Percentiles rank a stretch among this genome's conserved stretches.
Evolutionary conservation across 768 basidiomycete genomes (phyloP).

Genomic region (Trametes cingulata): DNA sequence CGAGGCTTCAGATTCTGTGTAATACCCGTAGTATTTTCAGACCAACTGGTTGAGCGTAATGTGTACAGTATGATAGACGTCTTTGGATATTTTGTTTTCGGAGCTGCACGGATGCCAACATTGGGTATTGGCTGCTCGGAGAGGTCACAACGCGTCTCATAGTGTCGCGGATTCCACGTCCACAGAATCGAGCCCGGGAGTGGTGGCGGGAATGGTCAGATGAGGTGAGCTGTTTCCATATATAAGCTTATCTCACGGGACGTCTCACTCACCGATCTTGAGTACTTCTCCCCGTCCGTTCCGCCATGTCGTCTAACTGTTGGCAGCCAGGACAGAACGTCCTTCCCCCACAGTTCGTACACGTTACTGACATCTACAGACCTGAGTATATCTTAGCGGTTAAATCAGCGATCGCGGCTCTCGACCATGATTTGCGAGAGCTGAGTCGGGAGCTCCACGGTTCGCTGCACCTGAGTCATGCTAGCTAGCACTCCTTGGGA

Average conservation of each 20-base stretch:
- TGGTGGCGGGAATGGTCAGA: background rate
- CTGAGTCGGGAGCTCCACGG: conserved; percentile 77
- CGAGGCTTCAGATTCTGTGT: conserved; percentile 40
- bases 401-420: conserved; percentile 50
- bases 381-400: conserved; percentile 65
- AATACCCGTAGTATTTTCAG: background rate
- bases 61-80: background rate
- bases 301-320: conserved; percentile 2
- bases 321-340: conserved; percentile 8
- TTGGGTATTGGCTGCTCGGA: too few species aligned
- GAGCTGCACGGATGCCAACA: too few species aligned
- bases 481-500: too few species aligned
- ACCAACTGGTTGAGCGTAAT: background rate
- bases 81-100: background rate
- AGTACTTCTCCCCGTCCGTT: background rate
- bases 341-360: background rate
- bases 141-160: too few species aligned
- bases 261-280: background rate
- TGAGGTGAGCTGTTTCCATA: too few species aligned
- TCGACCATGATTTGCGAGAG: conserved; percentile 55
- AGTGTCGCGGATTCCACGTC: too few species aligned
- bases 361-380: conserved; percentile 40
- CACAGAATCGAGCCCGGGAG: too few species aligned
- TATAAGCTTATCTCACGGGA: too few species aligned
- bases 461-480: conserved; percentile 29